These are phyloP conservation scores for Plasmodium adleri DNA, from an alignment of 169 alveolate genomes.

Conservation along the genomic window DNA sequence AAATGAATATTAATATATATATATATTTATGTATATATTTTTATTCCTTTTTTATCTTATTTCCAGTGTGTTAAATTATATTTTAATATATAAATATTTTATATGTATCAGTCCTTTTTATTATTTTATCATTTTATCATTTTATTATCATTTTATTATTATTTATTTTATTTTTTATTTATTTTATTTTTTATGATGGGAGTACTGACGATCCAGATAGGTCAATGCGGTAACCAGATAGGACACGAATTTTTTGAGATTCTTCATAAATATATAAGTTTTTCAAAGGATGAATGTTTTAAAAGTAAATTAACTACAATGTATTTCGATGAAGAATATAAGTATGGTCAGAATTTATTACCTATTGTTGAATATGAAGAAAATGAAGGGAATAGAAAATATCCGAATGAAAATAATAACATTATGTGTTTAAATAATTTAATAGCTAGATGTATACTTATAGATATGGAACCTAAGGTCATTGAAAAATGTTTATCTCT, in stretches of 20 bases:
- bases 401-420: conserved; percentile 7
- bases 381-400: background rate
- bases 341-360: conserved; percentile 37
- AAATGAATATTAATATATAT: too few species aligned
- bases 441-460: conserved; percentile 58
- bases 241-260: conserved; percentile 40
- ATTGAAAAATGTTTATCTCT: conserved; percentile 51
- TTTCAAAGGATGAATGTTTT: conserved; percentile 39
- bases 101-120: too few species aligned
- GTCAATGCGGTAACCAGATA: conserved; percentile 73
- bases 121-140: background rate
- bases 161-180: background rate
- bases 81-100: too few species aligned
- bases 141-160: too few species aligned
- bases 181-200: conserved; percentile 26
- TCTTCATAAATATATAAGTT: conserved; percentile 17
- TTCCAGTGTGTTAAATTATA: too few species aligned
- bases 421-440: conserved; percentile 30
- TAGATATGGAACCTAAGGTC: conserved; percentile 76
- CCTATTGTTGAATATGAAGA: conserved; percentile 63
- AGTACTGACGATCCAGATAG: conserved; percentile 55
- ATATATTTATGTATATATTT: too few species aligned
- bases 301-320: conserved; percentile 23
- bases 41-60: too few species aligned
- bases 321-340: conserved; percentile 69